Evolutionary conservation across 257 asterid species (phyloP).

Genomic region (Salvia splendens): DNA sequence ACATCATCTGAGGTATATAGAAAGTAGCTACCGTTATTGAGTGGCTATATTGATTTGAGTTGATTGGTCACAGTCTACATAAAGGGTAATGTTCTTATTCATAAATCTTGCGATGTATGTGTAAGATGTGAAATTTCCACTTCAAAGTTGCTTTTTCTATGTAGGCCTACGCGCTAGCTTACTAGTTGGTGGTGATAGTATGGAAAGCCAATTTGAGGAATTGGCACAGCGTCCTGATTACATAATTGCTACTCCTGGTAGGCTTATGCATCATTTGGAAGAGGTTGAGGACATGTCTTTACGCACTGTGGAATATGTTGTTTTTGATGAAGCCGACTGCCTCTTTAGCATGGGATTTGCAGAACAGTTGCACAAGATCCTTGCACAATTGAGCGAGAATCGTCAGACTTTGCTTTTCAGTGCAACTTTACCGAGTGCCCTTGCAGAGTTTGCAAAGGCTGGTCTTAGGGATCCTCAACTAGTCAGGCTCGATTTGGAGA

Average conservation of each 20-base stretch:
- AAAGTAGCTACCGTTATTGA: neutral
- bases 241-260: slow-evolving; percentile 94
- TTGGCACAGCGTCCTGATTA: slow-evolving; percentile 87
- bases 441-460: slow-evolving; percentile 96
- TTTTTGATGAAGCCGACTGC: slow-evolving; percentile 95
- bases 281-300: slow-evolving; percentile 95
- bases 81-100: neutral
- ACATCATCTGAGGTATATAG: slow-evolving; percentile 4
- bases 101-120: neutral
- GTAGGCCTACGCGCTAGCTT: slow-evolving; percentile 85
- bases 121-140: neutral
- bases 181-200: slow-evolving; percentile 96
- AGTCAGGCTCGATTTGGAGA: slow-evolving; percentile 93
- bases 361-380: slow-evolving; percentile 79
- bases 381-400: slow-evolving; percentile 69
- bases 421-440: slow-evolving; percentile 94
- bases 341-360: slow-evolving; percentile 96
- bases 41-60: neutral
- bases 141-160: slow-evolving; percentile 24
- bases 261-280: slow-evolving; percentile 90
- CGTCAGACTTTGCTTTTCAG: slow-evolving; percentile 95
- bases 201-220: slow-evolving; percentile 97
- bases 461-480: slow-evolving; percentile 94
- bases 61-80: neutral
- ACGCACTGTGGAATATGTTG: slow-evolving; percentile 86